A percentile compares a stretch with the other conserved stretches of the same genome.
phyloP scores from a whole-genome alignment of 305 asterid genomes.

The Petunia hybrid region DNA sequence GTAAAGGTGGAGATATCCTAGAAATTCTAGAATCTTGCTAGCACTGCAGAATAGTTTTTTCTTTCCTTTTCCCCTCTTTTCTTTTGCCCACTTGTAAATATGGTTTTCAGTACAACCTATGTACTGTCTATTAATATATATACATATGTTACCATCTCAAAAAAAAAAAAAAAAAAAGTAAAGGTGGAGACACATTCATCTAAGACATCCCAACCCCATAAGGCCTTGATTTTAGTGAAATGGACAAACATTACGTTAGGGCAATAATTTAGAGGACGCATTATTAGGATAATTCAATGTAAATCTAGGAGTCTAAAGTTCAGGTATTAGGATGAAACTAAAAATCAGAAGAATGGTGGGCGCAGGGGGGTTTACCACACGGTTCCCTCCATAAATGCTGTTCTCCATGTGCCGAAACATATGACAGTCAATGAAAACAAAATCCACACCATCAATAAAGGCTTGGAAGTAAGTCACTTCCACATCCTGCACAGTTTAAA shows the following conservation, averaged over 20 bases:
- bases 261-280: constrained; percentile 4
- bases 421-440: constrained; percentile 84
- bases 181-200: neutral
- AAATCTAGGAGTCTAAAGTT: constrained; percentile 25
- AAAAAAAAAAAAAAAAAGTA: neutral
- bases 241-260: neutral
- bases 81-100: too few species aligned
- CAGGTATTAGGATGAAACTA: neutral
- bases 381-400: constrained; percentile 83
- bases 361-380: constrained; percentile 50
- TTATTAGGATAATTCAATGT: neutral
- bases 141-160: too few species aligned
- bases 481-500: constrained; percentile 65
- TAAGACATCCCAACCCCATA: constrained; percentile 22
- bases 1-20: neutral
- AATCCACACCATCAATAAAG: constrained; percentile 92
- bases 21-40: too few species aligned
- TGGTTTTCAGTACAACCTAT: too few species aligned
- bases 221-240: neutral
- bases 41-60: too few species aligned
- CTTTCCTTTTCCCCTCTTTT: too few species aligned
- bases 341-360: neutral
- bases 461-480: constrained; percentile 90
- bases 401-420: constrained; percentile 61
- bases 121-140: too few species aligned